A percentile compares a stretch with the other conserved stretches of the same genome.
Conservation (phyloP, 352 stramenopile species). For the Phytophthora tubulina region DNA sequence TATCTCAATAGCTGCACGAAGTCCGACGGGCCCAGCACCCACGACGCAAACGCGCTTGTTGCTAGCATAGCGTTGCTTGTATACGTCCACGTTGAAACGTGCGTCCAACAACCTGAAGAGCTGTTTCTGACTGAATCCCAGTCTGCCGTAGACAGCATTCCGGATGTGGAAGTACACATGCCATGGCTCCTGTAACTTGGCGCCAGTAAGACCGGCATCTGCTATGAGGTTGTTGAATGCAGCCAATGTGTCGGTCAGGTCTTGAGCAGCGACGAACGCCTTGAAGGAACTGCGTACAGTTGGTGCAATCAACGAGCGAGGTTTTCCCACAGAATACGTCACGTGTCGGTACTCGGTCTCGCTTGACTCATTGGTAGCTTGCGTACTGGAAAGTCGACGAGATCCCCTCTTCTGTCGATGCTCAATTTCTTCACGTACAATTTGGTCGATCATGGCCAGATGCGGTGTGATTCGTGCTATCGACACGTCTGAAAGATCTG, state of each 20-base stretch:
- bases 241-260: conserved; percentile 54
- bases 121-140: conserved; percentile 73
- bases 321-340: neutral
- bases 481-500: conserved; percentile 58
- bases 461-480: conserved; percentile 62
- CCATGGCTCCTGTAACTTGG: conserved; percentile 52
- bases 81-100: conserved; percentile 54
- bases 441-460: conserved; percentile 63
- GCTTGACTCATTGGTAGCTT: conserved; percentile 7
- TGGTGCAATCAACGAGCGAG: conserved; percentile 7
- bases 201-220: conserved; percentile 52
- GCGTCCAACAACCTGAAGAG: conserved; percentile 71
- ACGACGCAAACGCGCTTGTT: conserved; percentile 72
- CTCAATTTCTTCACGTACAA: conserved; percentile 57
- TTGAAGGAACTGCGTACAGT: conserved; percentile 49
- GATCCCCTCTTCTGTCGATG: conserved; percentile 33
- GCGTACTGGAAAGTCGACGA: conserved; percentile 47
- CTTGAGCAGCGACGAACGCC: conserved; percentile 58
- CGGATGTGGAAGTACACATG: conserved; percentile 67
- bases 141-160: conserved; percentile 53
- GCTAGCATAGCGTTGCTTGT: conserved; percentile 48
- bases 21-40: conserved; percentile 72
- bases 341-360: conserved; percentile 9
- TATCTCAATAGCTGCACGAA: conserved; percentile 75
- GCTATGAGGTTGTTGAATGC: conserved; percentile 54